A percentile compares a stretch with the other conserved stretches of the same genome.
Conservation (phyloP, 179 eudicot genomes). For the Spergularia azorica region DNA sequence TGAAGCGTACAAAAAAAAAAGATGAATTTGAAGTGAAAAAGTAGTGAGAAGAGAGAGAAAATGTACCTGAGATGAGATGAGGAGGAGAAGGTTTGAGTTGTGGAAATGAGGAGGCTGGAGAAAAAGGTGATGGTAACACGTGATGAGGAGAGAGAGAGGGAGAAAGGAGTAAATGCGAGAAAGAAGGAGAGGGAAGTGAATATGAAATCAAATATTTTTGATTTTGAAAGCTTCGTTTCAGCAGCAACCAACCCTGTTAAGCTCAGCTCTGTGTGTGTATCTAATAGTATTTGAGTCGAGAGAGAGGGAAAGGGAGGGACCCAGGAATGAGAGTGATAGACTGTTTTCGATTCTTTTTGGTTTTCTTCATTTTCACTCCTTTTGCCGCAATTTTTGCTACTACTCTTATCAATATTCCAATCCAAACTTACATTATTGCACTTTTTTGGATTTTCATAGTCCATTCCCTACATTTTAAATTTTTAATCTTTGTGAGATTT, state of each 20-base stretch:
- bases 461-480: no score
- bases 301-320: conserved; percentile 6
- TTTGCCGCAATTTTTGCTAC: no score
- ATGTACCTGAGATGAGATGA: background rate
- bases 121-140: background rate
- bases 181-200: conserved; percentile 22
- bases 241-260: no score
- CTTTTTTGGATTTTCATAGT: no score
- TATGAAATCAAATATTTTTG: background rate
- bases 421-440: no score
- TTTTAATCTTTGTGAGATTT: no score
- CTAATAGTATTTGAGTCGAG: background rate
- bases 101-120: background rate
- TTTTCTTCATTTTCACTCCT: no score
- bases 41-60: background rate
- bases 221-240: conserved; percentile 15
- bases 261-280: no score
- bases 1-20: background rate
- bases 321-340: background rate
- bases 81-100: background rate
- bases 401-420: no score
- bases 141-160: background rate
- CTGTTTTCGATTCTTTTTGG: no score
- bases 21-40: background rate
- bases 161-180: conserved; percentile 25